phyloP scores from a whole-genome alignment of 164 flowering plant species.

The Nymphaea colorata region DNA sequence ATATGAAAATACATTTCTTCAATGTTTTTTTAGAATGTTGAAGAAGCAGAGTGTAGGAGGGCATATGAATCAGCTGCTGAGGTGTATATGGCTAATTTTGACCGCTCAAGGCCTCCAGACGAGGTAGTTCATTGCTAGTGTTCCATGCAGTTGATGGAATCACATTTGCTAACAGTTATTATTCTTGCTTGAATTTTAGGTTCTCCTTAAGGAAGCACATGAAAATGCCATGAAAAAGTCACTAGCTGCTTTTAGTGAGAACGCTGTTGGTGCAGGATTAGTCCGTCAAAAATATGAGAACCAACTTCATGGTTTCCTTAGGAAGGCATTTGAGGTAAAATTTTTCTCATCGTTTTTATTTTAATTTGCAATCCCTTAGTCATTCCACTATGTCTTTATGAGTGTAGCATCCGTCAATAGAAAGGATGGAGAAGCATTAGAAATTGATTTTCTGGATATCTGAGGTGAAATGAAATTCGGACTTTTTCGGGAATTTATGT shows the following conservation, averaged over 20 bases:
- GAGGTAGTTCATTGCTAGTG: conserved; percentile 48
- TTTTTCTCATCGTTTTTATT: background rate
- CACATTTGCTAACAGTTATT: background rate
- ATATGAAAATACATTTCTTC: background rate
- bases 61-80: conserved; percentile 83
- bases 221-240: conserved; percentile 80
- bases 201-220: conserved; percentile 73
- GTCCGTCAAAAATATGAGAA: conserved; percentile 79
- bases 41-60: conserved; percentile 92
- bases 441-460: too few relatives aligned
- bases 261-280: conserved; percentile 86
- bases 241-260: conserved; percentile 52
- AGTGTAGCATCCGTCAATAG: too few relatives aligned
- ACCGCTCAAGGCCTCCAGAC: conserved; percentile 85
- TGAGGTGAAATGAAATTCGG: too few relatives aligned
- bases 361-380: background rate
- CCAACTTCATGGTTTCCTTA: conserved; percentile 56
- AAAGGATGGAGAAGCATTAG: too few relatives aligned
- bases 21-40: conserved; percentile 66
- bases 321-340: conserved; percentile 81
- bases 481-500: too few relatives aligned
- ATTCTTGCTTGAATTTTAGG: conserved; percentile 26
- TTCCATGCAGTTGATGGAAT: conserved; percentile 9
- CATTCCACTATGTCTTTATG: too few relatives aligned
- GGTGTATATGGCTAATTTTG: conserved; percentile 73